These are phyloP conservation scores for Fusarium sp. DNA, from an alignment of 2,329 filamentous ascomycete genomes.

Conservation along the genomic window DNA sequence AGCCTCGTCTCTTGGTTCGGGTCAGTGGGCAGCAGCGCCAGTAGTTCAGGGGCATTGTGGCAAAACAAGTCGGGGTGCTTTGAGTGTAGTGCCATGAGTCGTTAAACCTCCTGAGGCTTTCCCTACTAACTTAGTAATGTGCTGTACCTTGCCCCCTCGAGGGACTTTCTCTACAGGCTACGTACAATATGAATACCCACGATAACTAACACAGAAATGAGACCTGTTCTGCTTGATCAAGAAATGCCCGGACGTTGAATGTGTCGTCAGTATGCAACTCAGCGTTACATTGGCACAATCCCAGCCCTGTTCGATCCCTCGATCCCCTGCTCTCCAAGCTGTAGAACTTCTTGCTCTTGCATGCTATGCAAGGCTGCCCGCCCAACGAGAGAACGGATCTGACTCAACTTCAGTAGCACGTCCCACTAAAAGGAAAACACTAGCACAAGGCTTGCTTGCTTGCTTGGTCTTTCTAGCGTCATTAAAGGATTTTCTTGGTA, in stretches of 20 bases:
- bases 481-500: neutral
- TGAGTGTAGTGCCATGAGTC: conserved; percentile 17
- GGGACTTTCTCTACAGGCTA: neutral
- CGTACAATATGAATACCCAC: neutral
- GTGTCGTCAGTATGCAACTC: conserved; percentile 34
- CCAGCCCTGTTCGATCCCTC: conserved; percentile 22
- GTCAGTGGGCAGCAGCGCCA: neutral
- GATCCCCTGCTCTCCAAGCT: conserved; percentile 2
- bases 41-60: conserved; percentile 27
- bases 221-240: conserved; percentile 3
- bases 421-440: neutral
- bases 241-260: conserved; percentile 14
- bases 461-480: neutral
- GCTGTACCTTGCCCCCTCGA: neutral
- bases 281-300: conserved; percentile 21
- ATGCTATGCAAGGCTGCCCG: conserved; percentile 27
- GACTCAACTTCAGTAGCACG: neutral
- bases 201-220: neutral
- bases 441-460: neutral
- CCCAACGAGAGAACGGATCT: neutral
- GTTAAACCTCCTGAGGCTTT: conserved; percentile 1
- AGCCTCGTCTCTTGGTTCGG: neutral
- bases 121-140: too few relatives aligned
- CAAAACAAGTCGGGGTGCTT: conserved; percentile 8
- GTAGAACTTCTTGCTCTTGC: neutral